Evolutionary conservation across 441 rosid species (phyloP).

Genomic region (Erodium chrysanthum): DNA sequence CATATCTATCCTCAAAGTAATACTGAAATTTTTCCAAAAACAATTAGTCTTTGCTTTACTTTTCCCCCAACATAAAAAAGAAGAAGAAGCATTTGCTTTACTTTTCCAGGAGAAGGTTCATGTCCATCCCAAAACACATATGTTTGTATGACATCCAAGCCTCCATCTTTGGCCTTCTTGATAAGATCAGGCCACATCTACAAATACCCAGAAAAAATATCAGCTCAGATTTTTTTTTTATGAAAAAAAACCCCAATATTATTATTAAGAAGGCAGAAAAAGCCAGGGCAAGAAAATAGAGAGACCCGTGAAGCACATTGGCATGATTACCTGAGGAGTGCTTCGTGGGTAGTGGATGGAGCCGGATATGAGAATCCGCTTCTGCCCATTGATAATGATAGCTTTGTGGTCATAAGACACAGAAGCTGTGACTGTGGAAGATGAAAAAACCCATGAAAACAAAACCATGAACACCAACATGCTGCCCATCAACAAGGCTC

Average conservation of each 20-base stretch:
- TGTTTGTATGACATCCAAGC: constrained; percentile 18
- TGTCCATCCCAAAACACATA: constrained; percentile 28
- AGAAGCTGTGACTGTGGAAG: constrained; percentile 8
- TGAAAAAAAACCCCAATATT: constrained; percentile 6
- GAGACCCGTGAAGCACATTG: constrained; percentile 7
- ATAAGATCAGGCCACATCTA: constrained; percentile 16
- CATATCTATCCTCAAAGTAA: constrained; percentile 18
- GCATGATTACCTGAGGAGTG: constrained; percentile 36
- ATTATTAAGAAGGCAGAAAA: background rate
- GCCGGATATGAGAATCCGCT: constrained; percentile 45
- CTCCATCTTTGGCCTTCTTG: constrained; percentile 9
- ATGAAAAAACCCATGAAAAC: constrained; percentile 4
- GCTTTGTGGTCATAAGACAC: constrained; percentile 46
- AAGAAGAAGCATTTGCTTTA: constrained; percentile 1
- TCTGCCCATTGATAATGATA: constrained; percentile 41
- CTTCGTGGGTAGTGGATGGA: constrained; percentile 34
- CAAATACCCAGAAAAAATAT: constrained; percentile 7
- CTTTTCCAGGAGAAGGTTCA: constrained; percentile 27
- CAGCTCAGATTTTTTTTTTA: too few species aligned
- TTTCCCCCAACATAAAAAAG: background rate
- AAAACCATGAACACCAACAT: background rate
- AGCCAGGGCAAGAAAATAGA: background rate
- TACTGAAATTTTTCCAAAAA: constrained; percentile 13
- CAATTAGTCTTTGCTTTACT: background rate
- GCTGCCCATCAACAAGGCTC: background rate